Evolutionary conservation across 257 asterid genomes (phyloP), one percentile per base, ranked within the genome.

Genomic region (Verbena officinalis): DNA sequence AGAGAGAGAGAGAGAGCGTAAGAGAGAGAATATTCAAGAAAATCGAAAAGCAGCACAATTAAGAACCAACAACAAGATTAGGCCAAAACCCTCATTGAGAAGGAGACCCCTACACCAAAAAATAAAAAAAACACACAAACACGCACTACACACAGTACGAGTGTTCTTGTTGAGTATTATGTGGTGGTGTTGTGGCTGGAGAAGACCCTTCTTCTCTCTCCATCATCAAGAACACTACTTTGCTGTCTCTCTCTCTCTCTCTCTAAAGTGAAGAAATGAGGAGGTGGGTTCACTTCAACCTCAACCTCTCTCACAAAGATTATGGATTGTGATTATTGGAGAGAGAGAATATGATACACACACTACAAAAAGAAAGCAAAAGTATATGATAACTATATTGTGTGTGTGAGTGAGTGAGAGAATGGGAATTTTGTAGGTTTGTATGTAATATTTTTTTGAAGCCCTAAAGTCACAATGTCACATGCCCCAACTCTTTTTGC

Each of bases 401-500:
- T 44, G 64, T 36, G 52, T 54, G 31, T 42, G 38, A 7, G 65
- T 33, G 68, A 1, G 75, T 0, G 75, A 0, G 54, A 6, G 58
- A 8, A 57, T 43, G 67, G 27, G 34, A 12, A 72, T 65, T 52
- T 49, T 64, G 84, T 78, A 69, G 81, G 79, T 76, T 78, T 76
- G 71, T 76, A 55, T 34, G 60, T 34, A 45, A n/a, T n/a, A n/a
- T n/a, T 72, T 71, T 69, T 52, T 27, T 27, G 76, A 65, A 68
- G 80, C 82, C 87, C 81, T 73, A 82, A 75, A 78, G 84, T 67
- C 87, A n/a, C 70, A 82, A 75, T 76, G 84, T 70, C 87, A 81
- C 84, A 73, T 77, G 84, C 79, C 77, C 77, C 15, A 39, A 53
- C 73, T n/a, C 23, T 56, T 42, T 15, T 44, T 46, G 6, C 33